These are phyloP conservation scores for Annulohypoxylon nitens DNA, from an alignment of 495 filamentous ascomycete species.

Conservation along the genomic window DNA sequence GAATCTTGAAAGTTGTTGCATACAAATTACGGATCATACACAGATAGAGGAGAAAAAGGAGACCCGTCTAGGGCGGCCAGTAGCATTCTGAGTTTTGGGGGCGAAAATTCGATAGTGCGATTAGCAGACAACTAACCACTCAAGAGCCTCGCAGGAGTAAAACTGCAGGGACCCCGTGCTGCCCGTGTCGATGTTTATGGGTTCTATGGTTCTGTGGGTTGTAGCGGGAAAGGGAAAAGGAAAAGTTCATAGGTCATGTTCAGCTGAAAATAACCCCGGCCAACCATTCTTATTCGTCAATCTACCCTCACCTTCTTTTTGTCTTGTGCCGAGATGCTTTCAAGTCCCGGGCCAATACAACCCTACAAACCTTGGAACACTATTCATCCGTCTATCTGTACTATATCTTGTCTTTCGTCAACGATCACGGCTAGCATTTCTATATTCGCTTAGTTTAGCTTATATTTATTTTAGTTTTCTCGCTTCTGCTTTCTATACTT, in stretches of 20 bases:
- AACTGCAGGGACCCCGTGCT: not conserved
- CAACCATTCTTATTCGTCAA: constrained; percentile 30
- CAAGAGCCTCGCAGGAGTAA: not conserved
- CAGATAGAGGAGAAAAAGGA: not conserved
- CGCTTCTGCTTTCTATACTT: constrained; percentile 1
- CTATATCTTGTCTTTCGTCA: constrained; percentile 9
- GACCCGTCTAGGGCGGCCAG: not conserved
- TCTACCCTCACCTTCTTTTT: constrained; percentile 30
- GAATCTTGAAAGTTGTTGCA: constrained; percentile 30
- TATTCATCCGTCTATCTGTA: constrained; percentile 33
- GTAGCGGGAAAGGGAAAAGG: constrained; percentile 36
- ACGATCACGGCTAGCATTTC: constrained; percentile 1
- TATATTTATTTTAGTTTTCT: not conserved
- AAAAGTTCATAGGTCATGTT: constrained; percentile 31
- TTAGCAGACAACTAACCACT: constrained; percentile 2
- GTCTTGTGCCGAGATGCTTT: constrained; percentile 11
- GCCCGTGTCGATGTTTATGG: not conserved
- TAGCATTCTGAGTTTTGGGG: constrained; percentile 11
- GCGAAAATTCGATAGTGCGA: constrained; percentile 23
- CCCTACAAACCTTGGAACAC: constrained; percentile 33
- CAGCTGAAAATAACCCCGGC: constrained; percentile 33
- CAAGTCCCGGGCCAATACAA: constrained; percentile 26
- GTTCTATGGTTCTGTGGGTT: constrained; percentile 4
- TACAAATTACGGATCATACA: not conserved
- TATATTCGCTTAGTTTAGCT: constrained; percentile 3